Evolutionary conservation across 441 rosid genomes (phyloP).

Genomic region (Mallotus repandus): DNA sequence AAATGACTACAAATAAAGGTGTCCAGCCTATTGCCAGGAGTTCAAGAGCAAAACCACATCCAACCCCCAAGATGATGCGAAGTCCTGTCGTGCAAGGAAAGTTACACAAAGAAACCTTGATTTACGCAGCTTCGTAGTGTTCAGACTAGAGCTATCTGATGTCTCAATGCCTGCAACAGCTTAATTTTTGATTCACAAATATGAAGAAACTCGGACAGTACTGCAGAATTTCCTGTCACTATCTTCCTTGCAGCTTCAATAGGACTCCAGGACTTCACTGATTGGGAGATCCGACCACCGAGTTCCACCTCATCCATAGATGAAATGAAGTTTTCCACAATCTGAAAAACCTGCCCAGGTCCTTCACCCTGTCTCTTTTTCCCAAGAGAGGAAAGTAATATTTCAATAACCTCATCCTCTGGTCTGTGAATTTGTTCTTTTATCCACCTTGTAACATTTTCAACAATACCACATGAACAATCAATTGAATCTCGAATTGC

Average conservation of each 20-base stretch:
- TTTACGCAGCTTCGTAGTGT: neutral
- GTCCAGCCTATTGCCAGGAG: too few species aligned
- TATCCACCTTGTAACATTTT: constrained; percentile 56
- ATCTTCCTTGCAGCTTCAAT: constrained; percentile 60
- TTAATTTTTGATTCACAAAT: constrained; percentile 71
- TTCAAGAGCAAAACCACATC: too few species aligned
- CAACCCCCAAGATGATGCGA: neutral
- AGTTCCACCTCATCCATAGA: constrained; percentile 48
- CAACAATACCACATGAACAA: constrained; percentile 40
- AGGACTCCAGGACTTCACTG: constrained; percentile 64
- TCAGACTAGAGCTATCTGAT: constrained; percentile 59
- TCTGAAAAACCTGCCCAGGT: constrained; percentile 65
- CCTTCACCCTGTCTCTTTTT: constrained; percentile 46
- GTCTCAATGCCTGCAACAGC: constrained; percentile 52
- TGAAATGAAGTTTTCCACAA: constrained; percentile 43
- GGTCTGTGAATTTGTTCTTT: constrained; percentile 42
- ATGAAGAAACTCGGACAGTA: constrained; percentile 47
- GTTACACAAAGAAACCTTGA: constrained; percentile 8
- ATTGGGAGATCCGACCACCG: constrained; percentile 56
- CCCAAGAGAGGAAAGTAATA: constrained; percentile 43
- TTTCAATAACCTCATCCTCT: constrained; percentile 59
- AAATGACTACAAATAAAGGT: too few species aligned
- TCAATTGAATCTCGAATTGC: constrained; percentile 52
- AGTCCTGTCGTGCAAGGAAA: neutral
- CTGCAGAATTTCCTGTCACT: constrained; percentile 41